Percentiles rank a stretch among this genome's conserved stretches.
phyloP scores from a whole-genome alignment of 306 rosid species.

The Dryas drummondii region DNA sequence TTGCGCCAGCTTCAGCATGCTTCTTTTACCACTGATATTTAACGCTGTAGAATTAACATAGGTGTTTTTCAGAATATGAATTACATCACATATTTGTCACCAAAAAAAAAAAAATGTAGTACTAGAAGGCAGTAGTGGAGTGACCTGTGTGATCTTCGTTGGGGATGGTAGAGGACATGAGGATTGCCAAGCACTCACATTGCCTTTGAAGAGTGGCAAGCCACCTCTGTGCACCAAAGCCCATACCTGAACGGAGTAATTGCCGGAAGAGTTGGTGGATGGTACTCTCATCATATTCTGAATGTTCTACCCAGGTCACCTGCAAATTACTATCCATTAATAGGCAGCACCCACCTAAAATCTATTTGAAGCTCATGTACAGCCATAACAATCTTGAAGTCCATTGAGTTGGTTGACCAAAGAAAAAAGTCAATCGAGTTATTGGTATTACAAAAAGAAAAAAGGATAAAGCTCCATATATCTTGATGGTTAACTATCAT shows the following conservation, averaged over 20 bases:
- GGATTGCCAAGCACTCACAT: slow-evolving; percentile 58
- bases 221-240: slow-evolving; percentile 89
- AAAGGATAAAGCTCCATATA: not conserved
- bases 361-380: not conserved
- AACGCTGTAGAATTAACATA: slow-evolving; percentile 35
- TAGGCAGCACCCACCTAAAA: not conserved
- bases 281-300: slow-evolving; percentile 65
- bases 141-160: slow-evolving; percentile 57
- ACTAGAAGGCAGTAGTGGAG: not conserved
- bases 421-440: no score
- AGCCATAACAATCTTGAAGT: not conserved
- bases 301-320: slow-evolving; percentile 92
- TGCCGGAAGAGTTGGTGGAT: slow-evolving; percentile 62
- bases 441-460: not conserved
- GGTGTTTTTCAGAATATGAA: slow-evolving; percentile 25
- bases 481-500: not conserved
- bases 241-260: slow-evolving; percentile 55
- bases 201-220: slow-evolving; percentile 77
- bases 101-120: not conserved
- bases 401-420: not conserved
- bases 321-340: slow-evolving; percentile 33
- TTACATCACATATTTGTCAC: not conserved
- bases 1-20: slow-evolving; percentile 66
- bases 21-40: slow-evolving; percentile 41
- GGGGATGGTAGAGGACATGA: slow-evolving; percentile 45